Evolutionary conservation across 257 asterid species (phyloP), one percentile per base, ranked within the genome.

Genomic region (Fraxinus pennsylvanica): DNA sequence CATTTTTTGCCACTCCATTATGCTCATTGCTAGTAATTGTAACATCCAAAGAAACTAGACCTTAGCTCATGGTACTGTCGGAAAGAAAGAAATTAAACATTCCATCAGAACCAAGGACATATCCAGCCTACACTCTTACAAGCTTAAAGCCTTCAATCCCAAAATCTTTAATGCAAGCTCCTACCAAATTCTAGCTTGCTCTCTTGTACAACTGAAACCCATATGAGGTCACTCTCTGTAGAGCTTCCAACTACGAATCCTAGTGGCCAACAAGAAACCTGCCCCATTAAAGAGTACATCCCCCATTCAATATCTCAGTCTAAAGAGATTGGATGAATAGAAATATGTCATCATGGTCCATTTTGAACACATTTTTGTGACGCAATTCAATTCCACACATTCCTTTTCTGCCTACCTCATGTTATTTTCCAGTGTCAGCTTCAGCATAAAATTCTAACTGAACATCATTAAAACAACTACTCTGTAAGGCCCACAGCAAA

Each of bases 371-470:
- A 73, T 32, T 17, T 10, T 25, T 5, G 17, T 12, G 21, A 27
- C 0, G 15, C 69, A 54, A 74, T 38, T 70, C 59, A 47, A 74
- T 68, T 75, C 73, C 74, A 82, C 79, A 36, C 70, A 9, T 27
- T 63, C 33, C 29, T 27, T 22, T 63, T 63, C 6, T 63, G 19
- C 69, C 69, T 2, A 9, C 69, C 35, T 63, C 76, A 43, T 52
- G 41, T 17, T 65, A 82, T 50, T 71, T 74, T 29, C 43, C 33
- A 39, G 45, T 5, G 67, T 73, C 57, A 78, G 73, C 70, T 63
- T 73, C 63, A 36, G 57, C 63, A 54, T 68, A 70, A 75, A 77
- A 71, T 27, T 45, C 32, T 27, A 33, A 45, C 61, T 13, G 47
- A 73, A 36, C 33, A 38, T 25, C 36, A 61, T 22, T 21, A 25